Base-by-base conservation (phyloP, 192 early-diverging fungal genomes). In the Chytriomyces hyalinus region DNA sequence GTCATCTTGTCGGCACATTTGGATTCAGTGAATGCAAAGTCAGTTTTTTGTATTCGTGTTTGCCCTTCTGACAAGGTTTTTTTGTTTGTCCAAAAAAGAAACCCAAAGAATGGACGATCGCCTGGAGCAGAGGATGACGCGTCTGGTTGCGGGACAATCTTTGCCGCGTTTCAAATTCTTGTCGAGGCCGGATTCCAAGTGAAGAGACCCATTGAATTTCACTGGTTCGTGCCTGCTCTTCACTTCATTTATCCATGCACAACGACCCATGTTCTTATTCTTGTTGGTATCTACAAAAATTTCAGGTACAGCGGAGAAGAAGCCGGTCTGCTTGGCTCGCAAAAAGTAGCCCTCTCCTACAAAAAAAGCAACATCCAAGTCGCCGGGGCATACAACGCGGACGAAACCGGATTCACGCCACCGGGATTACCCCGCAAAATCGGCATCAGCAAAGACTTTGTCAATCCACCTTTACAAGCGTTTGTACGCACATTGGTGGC, bases 1-100 rank as follows among this genome's bases (percentile, higher is more conserved):
- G 94, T 95, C 4, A 90, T 98, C 70, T 69, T 98, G 4, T 91
- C 89, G n/a, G 95, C 95, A 48, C 97, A 98, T 80, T 94, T 94
- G 81, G 96, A 97, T 72, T 81, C 92, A 24, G 83, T 97, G 57
- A 95, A 97, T 20, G 53, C 53, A 13, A 13, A 57, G 53, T n/a
- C 3, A 13, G 36, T 36, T 36, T 36, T 36, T 36, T n/a, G n/a
- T n/a, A n/a, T 96, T 6, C 90, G 89, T 28, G 94, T 94, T 50
- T 95, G 96, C 80, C 93, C 93, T 79, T 94, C 94, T 90, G 20
- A 9, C 44, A 81, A 93, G 72, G 81, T 15, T 13, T 45, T 17
- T 24, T 46, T 24, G 28, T 71, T 57, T 20, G 4, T 17, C 20
- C 24, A 26, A 13, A 45, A 36, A 36, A 36, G 36, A 36, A 36